Evolutionary conservation across 129 eudicot genomes (phyloP), one percentile per base, ranked within the genome.

Genomic region (Ambrosia artemisiifolia): DNA sequence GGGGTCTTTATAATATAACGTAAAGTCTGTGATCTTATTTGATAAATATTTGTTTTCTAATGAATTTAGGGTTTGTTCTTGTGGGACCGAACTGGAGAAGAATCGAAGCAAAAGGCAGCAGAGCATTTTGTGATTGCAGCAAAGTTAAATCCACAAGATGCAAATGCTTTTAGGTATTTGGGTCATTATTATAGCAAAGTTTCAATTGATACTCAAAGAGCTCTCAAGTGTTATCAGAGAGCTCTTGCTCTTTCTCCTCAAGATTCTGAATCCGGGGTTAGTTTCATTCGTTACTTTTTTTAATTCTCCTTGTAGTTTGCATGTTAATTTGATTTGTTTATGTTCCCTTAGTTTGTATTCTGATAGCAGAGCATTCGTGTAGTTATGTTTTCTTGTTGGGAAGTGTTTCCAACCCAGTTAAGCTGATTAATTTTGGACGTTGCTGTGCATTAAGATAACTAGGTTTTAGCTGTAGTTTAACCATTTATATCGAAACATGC

Each of bases 141-240:
- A 3, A 88, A 90, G 63, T 85, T 94, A 48, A 88, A 90, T 65
- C 99, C 97, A 0, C 91, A 83, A 43, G 84, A 92, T 78, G 91
- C 85, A 18, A 71, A 84, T 64, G 90, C 99, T 62, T 94, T 94
- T 76, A 86, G 87, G 73, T 94, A 84, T 78, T 78, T 94, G 78
- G 99, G 98, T 55, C 88, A 90, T 88, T 90, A 94, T 70, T 94
- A 94, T 68, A 80, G 81, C 51, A 81, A 62, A 44, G 78, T 83
- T 67, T 74, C 85, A 4, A 60, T 82, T 13, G 99, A 94, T 70
- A 69, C 79, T 20, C 91, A 81, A 60, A 89, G 99, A 78, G 94
- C 99, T 84, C 82, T 90, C 79, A 95, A 90, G 87, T 95, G 99
- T 80, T 95, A 95, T 74, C 94, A 95, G 82, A 85, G 99, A 63